Evolutionary conservation across 2,329 filamentous ascomycete species (phyloP), one percentile per base, ranked within the genome.

Genomic region (Ophiostoma novo-ulmi): DNA sequence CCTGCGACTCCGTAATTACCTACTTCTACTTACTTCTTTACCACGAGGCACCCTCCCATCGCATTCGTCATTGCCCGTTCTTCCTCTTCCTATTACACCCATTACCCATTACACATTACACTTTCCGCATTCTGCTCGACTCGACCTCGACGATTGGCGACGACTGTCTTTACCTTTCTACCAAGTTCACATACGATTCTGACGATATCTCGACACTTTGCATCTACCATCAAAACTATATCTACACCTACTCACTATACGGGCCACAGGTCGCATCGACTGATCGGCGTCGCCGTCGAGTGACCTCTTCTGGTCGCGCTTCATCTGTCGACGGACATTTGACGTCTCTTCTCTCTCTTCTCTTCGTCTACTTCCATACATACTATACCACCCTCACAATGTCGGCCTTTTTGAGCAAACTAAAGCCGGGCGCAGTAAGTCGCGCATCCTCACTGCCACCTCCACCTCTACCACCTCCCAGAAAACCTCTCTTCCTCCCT

Each of bases 401-500:
- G 85, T 81, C 85, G 63, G 11, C 63, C 73, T 85, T 89, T 75
- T 83, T 88, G 73, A 86, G 82, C 75, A 88, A 86, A 78, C 83
- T 88, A 77, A 87, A 87, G 75, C 80, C 82, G 74, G 80, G 82
- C 77, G 81, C 81, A 77, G 86, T 88, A 80, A 79, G 86, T 84
- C 74, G 61, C 71, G 69, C 68, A 68, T n/a, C 67, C 31, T 31
- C 31, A 31, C 31, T 31, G 31, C 31, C 3, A 31, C 31, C 3
- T 3, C 31, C 31, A 31, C 31, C 31, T 31, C 31, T 31, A 3
- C 31, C 31, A 31, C 31, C 31, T 31, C 31, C 31, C 31, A 31
- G 31, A 31, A 31, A 31, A 35, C 39, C 35, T 48, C 31, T 39
- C 31, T 3, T 44, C 66, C 67, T 44, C n/a, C 48, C 5, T 11